A percentile compares a stretch with the other conserved stretches of the same genome.
Evolutionary conservation across 306 rosid genomes (phyloP).

Genomic region (Astragalus membranaceus): DNA sequence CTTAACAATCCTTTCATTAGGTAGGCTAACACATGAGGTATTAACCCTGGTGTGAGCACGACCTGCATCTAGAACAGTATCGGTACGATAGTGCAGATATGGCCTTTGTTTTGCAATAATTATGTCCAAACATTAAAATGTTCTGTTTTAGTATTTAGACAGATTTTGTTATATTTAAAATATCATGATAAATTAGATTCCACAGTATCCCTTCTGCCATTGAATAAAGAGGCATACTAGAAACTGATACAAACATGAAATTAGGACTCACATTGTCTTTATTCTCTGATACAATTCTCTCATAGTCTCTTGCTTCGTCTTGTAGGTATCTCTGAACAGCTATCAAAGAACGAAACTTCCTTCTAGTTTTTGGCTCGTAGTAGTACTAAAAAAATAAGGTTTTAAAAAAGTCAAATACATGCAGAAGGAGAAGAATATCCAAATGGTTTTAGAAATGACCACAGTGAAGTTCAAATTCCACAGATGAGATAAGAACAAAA

Average conservation of each 20-base stretch:
- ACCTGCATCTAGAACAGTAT: slow-evolving; percentile 26
- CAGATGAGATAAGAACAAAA: not conserved
- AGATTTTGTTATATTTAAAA: not conserved
- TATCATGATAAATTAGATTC: not conserved
- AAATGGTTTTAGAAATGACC: slow-evolving; percentile 1
- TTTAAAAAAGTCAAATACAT: not conserved
- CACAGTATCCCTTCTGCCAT: not conserved
- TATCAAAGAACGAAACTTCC: slow-evolving; percentile 48
- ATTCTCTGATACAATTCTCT: slow-evolving; percentile 10
- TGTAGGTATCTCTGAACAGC: slow-evolving; percentile 47
- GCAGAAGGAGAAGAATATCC: not conserved
- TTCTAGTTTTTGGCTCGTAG: slow-evolving; percentile 43
- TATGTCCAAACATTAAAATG: not conserved
- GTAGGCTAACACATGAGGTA: slow-evolving; percentile 22
- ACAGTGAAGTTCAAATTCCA: not conserved
- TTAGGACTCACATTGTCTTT: slow-evolving; percentile 31
- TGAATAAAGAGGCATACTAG: not conserved
- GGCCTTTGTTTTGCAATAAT: not conserved
- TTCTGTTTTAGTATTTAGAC: not conserved
- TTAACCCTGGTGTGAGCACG: not conserved
- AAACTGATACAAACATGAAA: not conserved
- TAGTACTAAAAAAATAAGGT: slow-evolving; percentile 40
- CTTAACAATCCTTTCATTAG: slow-evolving; percentile 36
- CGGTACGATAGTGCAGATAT: not conserved
- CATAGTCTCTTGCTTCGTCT: not conserved